Evolutionary conservation across 306 rosid genomes (phyloP).

Genomic region (Carpinus viminea): DNA sequence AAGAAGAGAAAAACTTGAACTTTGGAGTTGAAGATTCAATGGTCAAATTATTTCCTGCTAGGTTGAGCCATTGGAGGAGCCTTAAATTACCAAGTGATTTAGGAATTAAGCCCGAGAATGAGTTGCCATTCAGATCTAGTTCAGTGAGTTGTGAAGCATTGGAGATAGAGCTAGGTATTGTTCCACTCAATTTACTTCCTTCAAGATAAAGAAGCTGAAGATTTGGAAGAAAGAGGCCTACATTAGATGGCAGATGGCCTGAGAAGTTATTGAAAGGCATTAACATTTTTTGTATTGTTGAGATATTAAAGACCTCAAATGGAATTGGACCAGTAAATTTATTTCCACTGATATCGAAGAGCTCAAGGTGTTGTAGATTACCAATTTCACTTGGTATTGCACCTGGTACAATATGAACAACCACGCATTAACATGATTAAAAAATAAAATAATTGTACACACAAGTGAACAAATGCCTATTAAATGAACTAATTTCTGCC

Average conservation of each 20-base stretch:
- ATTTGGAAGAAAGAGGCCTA: slow-evolving; percentile 21
- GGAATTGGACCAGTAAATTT: slow-evolving; percentile 26
- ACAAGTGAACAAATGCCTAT: too few relatives aligned
- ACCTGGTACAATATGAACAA: slow-evolving; percentile 3
- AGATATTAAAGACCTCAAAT: neutral
- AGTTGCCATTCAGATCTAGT: neutral
- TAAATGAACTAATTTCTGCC: too few relatives aligned
- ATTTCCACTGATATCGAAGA: neutral
- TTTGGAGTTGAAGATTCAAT: slow-evolving; percentile 11
- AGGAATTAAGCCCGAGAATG: slow-evolving; percentile 18
- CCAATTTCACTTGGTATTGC: slow-evolving; percentile 25
- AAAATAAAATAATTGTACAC: too few relatives aligned
- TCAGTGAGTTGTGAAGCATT: slow-evolving; percentile 10
- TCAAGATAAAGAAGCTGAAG: neutral
- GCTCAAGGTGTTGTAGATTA: slow-evolving; percentile 7
- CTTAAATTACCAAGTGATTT: neutral
- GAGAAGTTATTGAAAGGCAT: neutral
- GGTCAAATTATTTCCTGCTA: neutral
- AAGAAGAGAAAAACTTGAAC: neutral
- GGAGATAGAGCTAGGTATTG: slow-evolving; percentile 16
- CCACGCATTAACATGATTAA: neutral
- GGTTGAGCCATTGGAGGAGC: neutral
- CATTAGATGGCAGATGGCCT: slow-evolving; percentile 20
- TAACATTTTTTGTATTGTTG: neutral
- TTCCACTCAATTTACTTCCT: slow-evolving; percentile 1